Evolutionary conservation across 345 rosid species (phyloP).

Genomic region (Populus euphratica): DNA sequence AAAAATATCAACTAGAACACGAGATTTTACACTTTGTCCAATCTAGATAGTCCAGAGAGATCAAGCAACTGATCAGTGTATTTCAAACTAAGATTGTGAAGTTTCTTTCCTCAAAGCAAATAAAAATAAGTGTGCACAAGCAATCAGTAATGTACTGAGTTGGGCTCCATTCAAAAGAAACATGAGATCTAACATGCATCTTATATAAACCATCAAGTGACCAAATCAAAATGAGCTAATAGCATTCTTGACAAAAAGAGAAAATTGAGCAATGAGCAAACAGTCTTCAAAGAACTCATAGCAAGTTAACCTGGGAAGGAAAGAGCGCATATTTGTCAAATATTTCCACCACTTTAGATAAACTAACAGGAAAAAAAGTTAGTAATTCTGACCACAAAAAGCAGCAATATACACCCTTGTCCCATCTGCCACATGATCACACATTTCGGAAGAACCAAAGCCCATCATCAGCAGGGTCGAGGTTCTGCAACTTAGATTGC

Average conservation of each 20-base stretch:
- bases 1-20: neutral
- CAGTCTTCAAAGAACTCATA: neutral
- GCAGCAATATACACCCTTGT: constrained; percentile 48
- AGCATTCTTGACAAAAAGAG: neutral
- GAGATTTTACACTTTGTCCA: neutral
- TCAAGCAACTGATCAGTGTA: neutral
- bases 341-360: neutral
- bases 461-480: constrained; percentile 39
- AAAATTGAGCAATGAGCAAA: neutral
- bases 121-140: neutral
- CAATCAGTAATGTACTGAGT: neutral
- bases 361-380: constrained; percentile 10
- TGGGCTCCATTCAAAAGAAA: neutral
- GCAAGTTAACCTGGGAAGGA: neutral
- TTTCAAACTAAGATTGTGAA: neutral
- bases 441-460: constrained; percentile 34
- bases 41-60: neutral
- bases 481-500: constrained; percentile 39
- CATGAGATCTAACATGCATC: neutral
- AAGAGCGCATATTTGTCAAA: neutral
- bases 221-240: neutral
- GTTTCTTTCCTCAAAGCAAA: neutral
- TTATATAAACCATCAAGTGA: neutral
- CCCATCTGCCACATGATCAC: constrained; percentile 37
- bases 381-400: constrained; percentile 26